Base-by-base conservation (phyloP, 306 rosid genomes). In the Dalbergia oliveri region DNA sequence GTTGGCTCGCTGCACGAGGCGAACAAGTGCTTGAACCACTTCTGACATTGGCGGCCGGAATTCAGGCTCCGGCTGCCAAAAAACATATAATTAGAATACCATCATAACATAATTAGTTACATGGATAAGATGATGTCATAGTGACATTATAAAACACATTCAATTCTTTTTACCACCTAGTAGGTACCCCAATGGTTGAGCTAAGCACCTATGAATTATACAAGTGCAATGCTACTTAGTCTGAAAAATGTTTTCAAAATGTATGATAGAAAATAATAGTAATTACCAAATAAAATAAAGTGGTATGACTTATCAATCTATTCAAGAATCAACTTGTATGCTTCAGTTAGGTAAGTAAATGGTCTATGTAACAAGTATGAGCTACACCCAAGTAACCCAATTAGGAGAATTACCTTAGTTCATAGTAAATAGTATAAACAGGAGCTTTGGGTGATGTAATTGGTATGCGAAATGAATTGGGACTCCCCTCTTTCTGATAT, bases 1-100 rank as follows among this genome's bases (percentile, higher is more conserved):
- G 90, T 95, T 95, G 4, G 98, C 89, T 81, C 99, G 93, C 78
- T 95, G 99, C 77, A 95, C 97, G 54, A 95, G 83, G 31, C 94
- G 90, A 69, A 95, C 99, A 77, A 95, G 69, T 4, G 97, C 94
- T 83, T 95, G 90, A 63, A 95, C 99, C 61, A 95, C 99, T 84
- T 95, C 99, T 2, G 99, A 95, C 99, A 95, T 95, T 0, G 99
- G 98, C 16, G 99, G 99, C 86, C 99, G 97, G 76, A 95, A 95
- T 72, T 95, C 99, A 3, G 99, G 98, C 85, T 95, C 99, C 19
- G 94, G 89, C 99, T 95, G 98, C 86, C 66, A 58, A 71, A 78
- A 76, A 82, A 49, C 7, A 43, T 18, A 43, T 56, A 50, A 49
- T 72, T 58, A 84, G 74, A 76, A 62, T 49, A 73, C 26, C 76